phyloP scores from a whole-genome alignment of 257 asterid genomes.

The Fraxinus cuspidata region DNA sequence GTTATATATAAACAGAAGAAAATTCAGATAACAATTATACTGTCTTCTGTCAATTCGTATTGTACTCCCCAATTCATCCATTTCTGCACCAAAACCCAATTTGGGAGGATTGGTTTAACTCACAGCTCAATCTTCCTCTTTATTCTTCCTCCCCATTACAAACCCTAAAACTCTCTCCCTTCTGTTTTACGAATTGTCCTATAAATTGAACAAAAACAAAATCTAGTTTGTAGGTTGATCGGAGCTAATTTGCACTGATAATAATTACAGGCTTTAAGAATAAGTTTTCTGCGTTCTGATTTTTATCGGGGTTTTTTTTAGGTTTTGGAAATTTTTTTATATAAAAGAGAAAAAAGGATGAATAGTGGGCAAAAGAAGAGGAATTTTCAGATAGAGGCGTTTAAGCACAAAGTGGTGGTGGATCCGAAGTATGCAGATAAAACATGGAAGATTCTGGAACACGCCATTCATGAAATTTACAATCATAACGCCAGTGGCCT shows the following conservation, averaged over 20 bases:
- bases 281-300: not conserved
- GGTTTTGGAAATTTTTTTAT: not conserved
- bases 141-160: conserved; percentile 33
- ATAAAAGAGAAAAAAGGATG: conserved; percentile 33
- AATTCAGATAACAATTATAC: not conserved
- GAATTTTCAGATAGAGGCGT: conserved; percentile 87
- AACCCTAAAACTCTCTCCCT: conserved; percentile 23
- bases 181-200: not conserved
- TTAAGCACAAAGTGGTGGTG: conserved; percentile 79
- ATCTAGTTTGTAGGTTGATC: conserved; percentile 22
- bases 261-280: not conserved
- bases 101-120: conserved; percentile 42
- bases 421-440: conserved; percentile 96
- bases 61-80: not conserved
- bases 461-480: conserved; percentile 88
- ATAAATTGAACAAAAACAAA: conserved; percentile 6
- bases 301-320: conserved; percentile 2
- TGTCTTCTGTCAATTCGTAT: not conserved
- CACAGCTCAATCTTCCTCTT: conserved; percentile 33
- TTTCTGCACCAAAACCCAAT: conserved; percentile 2
- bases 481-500: conserved; percentile 92
- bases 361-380: conserved; percentile 73
- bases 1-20: not conserved
- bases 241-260: conserved; percentile 1
- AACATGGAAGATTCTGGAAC: conserved; percentile 87